Conservation (phyloP, 148 eudicot species). For the Heliamphora exappendiculata region DNA sequence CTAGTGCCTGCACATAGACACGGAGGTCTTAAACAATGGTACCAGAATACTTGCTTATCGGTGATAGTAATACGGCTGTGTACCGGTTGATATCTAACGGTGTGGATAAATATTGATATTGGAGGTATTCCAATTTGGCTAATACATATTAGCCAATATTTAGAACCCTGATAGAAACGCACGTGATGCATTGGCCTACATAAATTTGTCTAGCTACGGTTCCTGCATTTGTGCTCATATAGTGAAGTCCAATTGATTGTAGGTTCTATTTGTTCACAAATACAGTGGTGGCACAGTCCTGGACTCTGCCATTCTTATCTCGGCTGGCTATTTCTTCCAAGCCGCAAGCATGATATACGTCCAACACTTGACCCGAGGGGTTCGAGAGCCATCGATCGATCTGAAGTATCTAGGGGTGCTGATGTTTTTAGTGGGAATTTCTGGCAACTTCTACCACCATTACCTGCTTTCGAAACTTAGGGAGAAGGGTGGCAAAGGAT, state of each 20-base stretch:
- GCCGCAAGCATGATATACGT: conserved; percentile 14
- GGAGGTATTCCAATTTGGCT: too few relatives aligned
- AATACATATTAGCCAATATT: too few relatives aligned
- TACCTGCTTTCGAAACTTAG: conserved; percentile 30
- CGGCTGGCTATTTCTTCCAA: conserved; percentile 12
- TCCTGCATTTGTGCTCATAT: background rate
- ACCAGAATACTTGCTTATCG: background rate
- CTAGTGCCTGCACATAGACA: background rate
- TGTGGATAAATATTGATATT: too few relatives aligned
- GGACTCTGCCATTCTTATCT: conserved; percentile 14
- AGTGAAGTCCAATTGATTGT: background rate
- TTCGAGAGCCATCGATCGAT: conserved; percentile 17
- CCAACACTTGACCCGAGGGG: conserved; percentile 12
- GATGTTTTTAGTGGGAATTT: conserved; percentile 20
- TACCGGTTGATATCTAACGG: too few relatives aligned
- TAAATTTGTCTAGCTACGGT: background rate
- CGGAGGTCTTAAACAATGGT: background rate
- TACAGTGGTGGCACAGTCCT: conserved; percentile 20
- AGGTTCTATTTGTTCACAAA: conserved; percentile 30
- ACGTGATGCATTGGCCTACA: background rate
- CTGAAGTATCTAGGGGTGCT: conserved; percentile 13
- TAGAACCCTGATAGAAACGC: background rate
- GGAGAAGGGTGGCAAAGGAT: conserved; percentile 20
- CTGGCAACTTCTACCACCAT: conserved; percentile 34
- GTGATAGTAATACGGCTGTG: too few relatives aligned